Conservation (phyloP, 2,329 filamentous ascomycete genomes). For the Rutstroemia sp. region DNA sequence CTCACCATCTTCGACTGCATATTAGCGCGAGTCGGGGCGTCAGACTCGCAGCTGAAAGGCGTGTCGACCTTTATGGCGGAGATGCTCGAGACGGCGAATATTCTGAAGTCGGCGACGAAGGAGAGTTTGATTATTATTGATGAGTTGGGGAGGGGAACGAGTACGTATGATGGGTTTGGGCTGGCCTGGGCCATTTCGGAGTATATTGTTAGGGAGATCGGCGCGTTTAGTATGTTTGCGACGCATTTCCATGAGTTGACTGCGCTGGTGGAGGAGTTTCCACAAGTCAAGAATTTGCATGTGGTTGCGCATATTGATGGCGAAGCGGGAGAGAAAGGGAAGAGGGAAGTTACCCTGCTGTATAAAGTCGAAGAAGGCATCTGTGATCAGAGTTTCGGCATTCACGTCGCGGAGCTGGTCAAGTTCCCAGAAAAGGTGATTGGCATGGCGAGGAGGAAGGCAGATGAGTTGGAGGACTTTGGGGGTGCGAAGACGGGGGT, state of each 20-base stretch:
- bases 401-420: slow-evolving; percentile 95
- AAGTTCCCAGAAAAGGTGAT: slow-evolving; percentile 96
- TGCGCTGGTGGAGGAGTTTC: slow-evolving; percentile 76
- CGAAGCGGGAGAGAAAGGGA: slow-evolving; percentile 31
- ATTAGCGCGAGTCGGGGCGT: slow-evolving; percentile 88
- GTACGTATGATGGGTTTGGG: slow-evolving; percentile 96
- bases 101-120: slow-evolving; percentile 89
- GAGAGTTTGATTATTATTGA: slow-evolving; percentile 98
- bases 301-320: slow-evolving; percentile 83
- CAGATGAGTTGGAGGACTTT: slow-evolving; percentile 96
- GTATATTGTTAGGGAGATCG: slow-evolving; percentile 92
- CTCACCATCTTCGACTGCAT: slow-evolving; percentile 96
- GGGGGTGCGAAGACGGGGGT: slow-evolving; percentile 54
- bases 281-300: slow-evolving; percentile 86
- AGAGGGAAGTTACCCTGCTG: slow-evolving; percentile 81
- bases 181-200: slow-evolving; percentile 99
- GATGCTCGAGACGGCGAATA: slow-evolving; percentile 98
- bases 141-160: slow-evolving; percentile 91
- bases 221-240: slow-evolving; percentile 89
- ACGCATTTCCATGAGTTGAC: slow-evolving; percentile 99
- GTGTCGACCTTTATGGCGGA: slow-evolving; percentile 99
- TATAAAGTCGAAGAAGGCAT: slow-evolving; percentile 96
- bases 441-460: slow-evolving; percentile 98
- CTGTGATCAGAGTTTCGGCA: slow-evolving; percentile 96
- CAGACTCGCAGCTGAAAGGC: slow-evolving; percentile 93